Base-by-base conservation (phyloP, 176 grass and related monocot genomes). In the Cenchrus fungigraminus region DNA sequence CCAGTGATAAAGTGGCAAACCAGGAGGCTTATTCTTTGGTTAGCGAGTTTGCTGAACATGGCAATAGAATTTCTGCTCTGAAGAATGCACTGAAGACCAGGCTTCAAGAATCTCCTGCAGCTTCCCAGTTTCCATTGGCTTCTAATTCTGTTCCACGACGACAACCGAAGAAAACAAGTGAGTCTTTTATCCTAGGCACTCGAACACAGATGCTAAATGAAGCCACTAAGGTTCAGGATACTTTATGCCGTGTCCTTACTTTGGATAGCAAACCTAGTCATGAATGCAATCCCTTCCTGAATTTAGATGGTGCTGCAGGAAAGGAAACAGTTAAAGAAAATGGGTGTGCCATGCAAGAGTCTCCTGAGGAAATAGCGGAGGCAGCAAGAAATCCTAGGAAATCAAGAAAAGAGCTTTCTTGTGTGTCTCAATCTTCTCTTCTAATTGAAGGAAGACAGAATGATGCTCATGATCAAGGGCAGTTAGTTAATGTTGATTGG, bases 61-160 rank as follows among this genome's bases (percentile, higher is more conserved):
- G 13, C 46, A 78, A 95, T 54, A 88, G 68, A 84, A 92, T 93
- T 81, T 90, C 85, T 83, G 80, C 79, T 74, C 88, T 95, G 34
- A 73, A 86, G 12, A 75, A 85, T 65, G 52, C 82, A 43, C 85
- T 83, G 50, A 89, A 84, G 45, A 70, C 72, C 28, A 87, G 40
- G 50, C 67, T 54, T 84, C 54, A 68, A 75, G 86, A 87, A 79
- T 89, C 85, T 44, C 77, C 84, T 87, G 73, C 43, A 43, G 31
- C 32, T 77, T 22, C 32, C 10, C 54, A 5, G 45, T 51, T 71
- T 66, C 68, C 64, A 34, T 37, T 71, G 28, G 44, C 47, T 12
- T 40, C 37, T 40, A 40, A 40, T 40, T 40, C 37, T 40, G 37
- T 40, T 40, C 37, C 37, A 40, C 37, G 37, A 40, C 37, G 37